Conservation (phyloP, 352 stramenopile species). For the Thalassiosira allenii region DNA sequence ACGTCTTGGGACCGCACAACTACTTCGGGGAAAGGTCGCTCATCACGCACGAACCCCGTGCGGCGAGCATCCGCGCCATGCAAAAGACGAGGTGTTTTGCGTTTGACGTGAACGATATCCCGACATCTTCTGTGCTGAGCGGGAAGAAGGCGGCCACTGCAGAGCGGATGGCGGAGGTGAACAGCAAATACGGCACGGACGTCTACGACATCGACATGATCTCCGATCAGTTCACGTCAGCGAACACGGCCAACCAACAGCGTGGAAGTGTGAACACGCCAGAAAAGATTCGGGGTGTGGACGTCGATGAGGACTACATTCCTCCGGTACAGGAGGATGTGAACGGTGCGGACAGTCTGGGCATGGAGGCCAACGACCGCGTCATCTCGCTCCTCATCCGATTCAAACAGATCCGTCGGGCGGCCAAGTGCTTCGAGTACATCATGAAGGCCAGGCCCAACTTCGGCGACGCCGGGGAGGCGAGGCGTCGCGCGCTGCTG, state of each 20-base stretch:
- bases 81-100: slow-evolving; percentile 75
- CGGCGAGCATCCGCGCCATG: slow-evolving; percentile 92
- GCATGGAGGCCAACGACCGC: slow-evolving; percentile 42
- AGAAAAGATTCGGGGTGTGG: slow-evolving; percentile 51
- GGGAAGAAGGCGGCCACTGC: slow-evolving; percentile 64
- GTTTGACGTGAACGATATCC: slow-evolving; percentile 81
- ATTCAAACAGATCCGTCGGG: slow-evolving; percentile 81
- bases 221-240: slow-evolving; percentile 44
- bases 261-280: slow-evolving; percentile 69
- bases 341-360: slow-evolving; percentile 2
- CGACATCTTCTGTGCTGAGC: slow-evolving; percentile 70
- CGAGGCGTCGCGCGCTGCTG: slow-evolving; percentile 66
- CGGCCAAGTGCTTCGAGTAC: slow-evolving; percentile 82
- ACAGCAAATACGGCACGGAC: slow-evolving; percentile 79
- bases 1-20: slow-evolving; percentile 85
- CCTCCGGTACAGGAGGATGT: slow-evolving; percentile 26
- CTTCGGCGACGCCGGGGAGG: slow-evolving; percentile 73
- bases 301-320: slow-evolving; percentile 68
- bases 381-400: slow-evolving; percentile 75
- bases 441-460: slow-evolving; percentile 74
- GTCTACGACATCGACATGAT: slow-evolving; percentile 64
- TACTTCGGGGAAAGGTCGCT: slow-evolving; percentile 94
- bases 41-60: slow-evolving; percentile 93
- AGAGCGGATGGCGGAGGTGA: slow-evolving; percentile 65
- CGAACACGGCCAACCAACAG: slow-evolving; percentile 54